These are phyloP conservation scores for Xylaria palmicola DNA, from an alignment of 495 filamentous ascomycete genomes.

Conservation along the genomic window DNA sequence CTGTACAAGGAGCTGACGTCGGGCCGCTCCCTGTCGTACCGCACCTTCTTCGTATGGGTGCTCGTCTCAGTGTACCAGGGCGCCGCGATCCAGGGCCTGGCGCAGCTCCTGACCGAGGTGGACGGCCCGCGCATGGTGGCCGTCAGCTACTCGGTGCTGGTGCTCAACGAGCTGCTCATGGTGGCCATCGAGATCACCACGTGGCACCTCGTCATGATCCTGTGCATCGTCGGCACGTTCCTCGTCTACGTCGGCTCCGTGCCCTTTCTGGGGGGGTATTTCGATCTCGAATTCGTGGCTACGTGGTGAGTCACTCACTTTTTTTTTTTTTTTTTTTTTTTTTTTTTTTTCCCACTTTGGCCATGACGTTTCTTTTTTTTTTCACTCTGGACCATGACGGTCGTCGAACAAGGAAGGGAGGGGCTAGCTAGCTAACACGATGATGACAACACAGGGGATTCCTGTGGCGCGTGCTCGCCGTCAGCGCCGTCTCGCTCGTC, in stretches of 20 bases:
- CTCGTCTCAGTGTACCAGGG: conserved; percentile 94
- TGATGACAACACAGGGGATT: conserved; percentile 72
- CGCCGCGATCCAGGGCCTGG: conserved; percentile 86
- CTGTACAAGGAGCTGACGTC: conserved; percentile 93
- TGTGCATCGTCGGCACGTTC: conserved; percentile 77
- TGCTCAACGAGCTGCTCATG: conserved; percentile 96
- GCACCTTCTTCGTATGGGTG: conserved; percentile 97
- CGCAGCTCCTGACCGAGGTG: conserved; percentile 79
- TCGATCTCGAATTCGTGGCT: conserved; percentile 78
- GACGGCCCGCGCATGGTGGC: conserved; percentile 74
- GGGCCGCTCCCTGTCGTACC: conserved; percentile 81
- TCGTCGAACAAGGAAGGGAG: no score
- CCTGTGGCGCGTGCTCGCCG: conserved; percentile 81
- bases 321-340: background rate
- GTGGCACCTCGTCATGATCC: conserved; percentile 93
- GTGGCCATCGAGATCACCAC: conserved; percentile 94
- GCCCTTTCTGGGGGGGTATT: conserved; percentile 87
- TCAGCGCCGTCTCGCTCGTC: conserved; percentile 72
- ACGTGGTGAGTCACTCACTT: conserved; percentile 47
- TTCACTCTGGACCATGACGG: no score
- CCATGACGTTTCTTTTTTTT: no score
- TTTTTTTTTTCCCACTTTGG: no score
- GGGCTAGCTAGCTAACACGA: conserved; percentile 20
- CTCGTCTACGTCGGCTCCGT: conserved; percentile 76
- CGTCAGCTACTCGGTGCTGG: conserved; percentile 86